Evolutionary conservation across 345 rosid genomes (phyloP), one percentile per base, ranked within the genome.

Genomic region (Eucalyptus cloeziana): DNA sequence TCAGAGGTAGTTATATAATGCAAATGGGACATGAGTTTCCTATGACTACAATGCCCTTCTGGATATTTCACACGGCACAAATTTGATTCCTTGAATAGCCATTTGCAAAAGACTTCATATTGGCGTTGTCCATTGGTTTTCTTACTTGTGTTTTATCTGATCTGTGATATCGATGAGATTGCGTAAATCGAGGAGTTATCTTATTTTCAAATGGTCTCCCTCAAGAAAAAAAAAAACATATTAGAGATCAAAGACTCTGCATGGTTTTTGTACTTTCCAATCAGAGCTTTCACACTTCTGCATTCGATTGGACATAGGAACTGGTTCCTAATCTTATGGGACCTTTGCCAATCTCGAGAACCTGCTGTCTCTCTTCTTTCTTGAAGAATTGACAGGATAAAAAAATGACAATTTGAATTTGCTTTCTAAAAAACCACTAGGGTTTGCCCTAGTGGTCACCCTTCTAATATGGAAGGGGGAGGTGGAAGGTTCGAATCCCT

Each of bases 311-410:
- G 80, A 69, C 37, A 15, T 31, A 8, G 80, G 80, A 67, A 67
- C 40, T 7, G 12, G 22, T 8, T 67, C 25, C 58, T 52, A 52
- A 52, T 21, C 40, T 31, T 31, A 67, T 67, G 21, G 21, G 43
- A 33, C 80, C 40, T 31, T 31, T 31, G 43, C 43, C 21, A 12
- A 69, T 69, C 4, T 69, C 24, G 24, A 69, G 40, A 69, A 7
- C 80, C 80, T 4, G 0, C 80, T 0, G 43, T 16, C 80, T 16
- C 3, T 69, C 0, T 16, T 31, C 8, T 67, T 67, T 67, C 10
- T 15, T 67, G 21, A n/a, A 67, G 22, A 31, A 67, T n/a, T n/a
- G 3, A 31, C 21, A 7, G 10, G 76, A 7, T 15, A 7, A 67
- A 67, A 37, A 67, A 67, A 67, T 31, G 79, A 67, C 79, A 31